A percentile compares a stretch with the other conserved stretches of the same genome.
Conservation (phyloP, 257 asterid species). For the Leptodermis oblonga region DNA sequence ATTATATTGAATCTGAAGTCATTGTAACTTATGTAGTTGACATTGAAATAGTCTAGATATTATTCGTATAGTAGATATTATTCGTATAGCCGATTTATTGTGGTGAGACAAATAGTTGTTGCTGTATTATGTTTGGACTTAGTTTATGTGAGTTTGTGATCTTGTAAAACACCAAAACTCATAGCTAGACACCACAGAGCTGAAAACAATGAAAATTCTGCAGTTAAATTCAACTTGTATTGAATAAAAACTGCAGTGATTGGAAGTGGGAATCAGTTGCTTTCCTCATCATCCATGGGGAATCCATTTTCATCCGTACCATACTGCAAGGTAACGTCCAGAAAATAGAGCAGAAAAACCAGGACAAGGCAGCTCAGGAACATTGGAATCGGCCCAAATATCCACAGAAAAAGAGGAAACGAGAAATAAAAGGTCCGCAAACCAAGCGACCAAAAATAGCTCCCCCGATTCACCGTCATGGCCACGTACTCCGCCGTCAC, state of each 20-base stretch:
- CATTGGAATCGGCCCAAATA: slow-evolving; percentile 91
- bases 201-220: neutral
- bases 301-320: slow-evolving; percentile 21
- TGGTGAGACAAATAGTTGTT: too few species aligned
- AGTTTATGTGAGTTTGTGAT: too few species aligned
- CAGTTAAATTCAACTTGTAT: slow-evolving; percentile 29
- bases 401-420: slow-evolving; percentile 79
- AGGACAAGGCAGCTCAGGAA: slow-evolving; percentile 48
- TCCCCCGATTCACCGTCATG: slow-evolving; percentile 55
- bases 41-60: too few species aligned
- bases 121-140: too few species aligned
- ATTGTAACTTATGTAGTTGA: too few species aligned
- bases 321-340: slow-evolving; percentile 48
- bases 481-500: slow-evolving; percentile 64
- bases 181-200: too few species aligned
- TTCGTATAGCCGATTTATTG: too few species aligned
- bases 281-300: slow-evolving; percentile 5
- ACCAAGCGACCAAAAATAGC: slow-evolving; percentile 96
- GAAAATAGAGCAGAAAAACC: slow-evolving; percentile 56
- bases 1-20: too few species aligned
- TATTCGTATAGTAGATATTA: too few species aligned
- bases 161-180: too few species aligned
- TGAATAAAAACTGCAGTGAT: slow-evolving; percentile 16
- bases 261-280: neutral
- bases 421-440: slow-evolving; percentile 78